Conservation (phyloP, 305 asterid genomes). For the Fraxinus dipetala region DNA sequence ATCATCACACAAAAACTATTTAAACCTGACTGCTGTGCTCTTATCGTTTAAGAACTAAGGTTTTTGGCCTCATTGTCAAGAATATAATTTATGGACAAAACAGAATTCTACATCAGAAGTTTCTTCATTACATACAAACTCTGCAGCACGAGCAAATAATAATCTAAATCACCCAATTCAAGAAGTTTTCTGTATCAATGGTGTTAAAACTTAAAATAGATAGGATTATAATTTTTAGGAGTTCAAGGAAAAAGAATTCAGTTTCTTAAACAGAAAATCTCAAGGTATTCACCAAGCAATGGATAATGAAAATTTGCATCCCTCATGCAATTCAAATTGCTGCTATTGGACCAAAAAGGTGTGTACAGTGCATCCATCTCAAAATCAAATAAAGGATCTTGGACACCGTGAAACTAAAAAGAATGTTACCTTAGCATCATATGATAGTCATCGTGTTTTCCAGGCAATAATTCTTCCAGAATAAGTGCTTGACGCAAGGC, state of each 20-base stretch:
- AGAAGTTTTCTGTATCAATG: background rate
- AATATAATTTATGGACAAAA: background rate
- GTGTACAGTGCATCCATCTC: background rate
- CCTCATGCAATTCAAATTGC: background rate
- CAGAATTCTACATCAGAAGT: background rate
- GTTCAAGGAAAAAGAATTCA: background rate
- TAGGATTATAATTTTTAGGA: background rate
- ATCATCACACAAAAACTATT: background rate
- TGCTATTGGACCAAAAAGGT: background rate
- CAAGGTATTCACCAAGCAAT: background rate
- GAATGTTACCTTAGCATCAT: conserved; percentile 65
- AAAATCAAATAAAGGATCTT: background rate
- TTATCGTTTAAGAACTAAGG: background rate
- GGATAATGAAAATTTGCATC: background rate
- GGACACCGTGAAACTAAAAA: background rate
- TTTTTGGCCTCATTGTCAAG: background rate
- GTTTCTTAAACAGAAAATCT: background rate
- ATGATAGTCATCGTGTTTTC: conserved; percentile 86
- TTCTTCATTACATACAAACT: background rate
- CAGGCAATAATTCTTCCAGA: conserved; percentile 80
- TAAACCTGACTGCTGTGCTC: background rate
- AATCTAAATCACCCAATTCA: background rate
- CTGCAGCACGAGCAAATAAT: background rate
- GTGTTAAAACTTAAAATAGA: background rate
- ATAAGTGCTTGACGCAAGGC: conserved; percentile 85